Base-by-base conservation (phyloP, 164 flowering plant genomes). In the Magnolia kwangsiensis region DNA sequence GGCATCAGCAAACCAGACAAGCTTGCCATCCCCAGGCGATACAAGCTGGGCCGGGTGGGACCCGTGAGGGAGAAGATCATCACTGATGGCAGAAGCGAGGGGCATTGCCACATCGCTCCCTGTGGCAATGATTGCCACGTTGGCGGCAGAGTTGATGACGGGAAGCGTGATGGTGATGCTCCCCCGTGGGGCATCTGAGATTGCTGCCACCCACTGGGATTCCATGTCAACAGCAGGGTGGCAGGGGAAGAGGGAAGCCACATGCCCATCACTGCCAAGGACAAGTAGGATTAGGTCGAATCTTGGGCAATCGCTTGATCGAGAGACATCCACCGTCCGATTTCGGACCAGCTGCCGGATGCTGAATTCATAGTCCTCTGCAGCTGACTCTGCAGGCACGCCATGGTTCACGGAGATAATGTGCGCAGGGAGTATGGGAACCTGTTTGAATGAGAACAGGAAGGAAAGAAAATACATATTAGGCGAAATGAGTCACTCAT, bases 291-390 rank as follows among this genome's bases (percentile, higher is more conserved):
- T 23, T 0, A 84, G 80, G 67, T 82, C 86, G 59, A 82, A 84
- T 58, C 78, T 71, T 1, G 86, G 85, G 74, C 81, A 84, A 75
- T 80, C 86, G 68, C 80, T 74, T 20, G 75, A 68, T 9, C 51
- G 76, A n/a, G 84, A 84, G 16, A 80, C 86, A 8, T 50, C 76
- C 69, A 86, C 75, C 31, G 80, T 81, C 37, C 86, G 88, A 21
- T 80, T 81, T 61, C 84, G 80, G 7, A 86, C 87, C 5, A 74
- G 79, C 80, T 86, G 86, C 7, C 86, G 74, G 80, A 86, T 82
- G 59, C 51, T 68, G 75, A 81, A 86, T 63, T 83, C 85, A 76
- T 86, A 86, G 24, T 81, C 80, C 50, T 81, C 81, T 1, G 88
- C 88, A n/a, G 88, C 84, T 23, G 76, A 21, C 77, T 84, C 86